Evolutionary conservation across 805 yeast genomes (phyloP), one percentile per base, ranked within the genome.

Genomic region (Starmerella floris): DNA sequence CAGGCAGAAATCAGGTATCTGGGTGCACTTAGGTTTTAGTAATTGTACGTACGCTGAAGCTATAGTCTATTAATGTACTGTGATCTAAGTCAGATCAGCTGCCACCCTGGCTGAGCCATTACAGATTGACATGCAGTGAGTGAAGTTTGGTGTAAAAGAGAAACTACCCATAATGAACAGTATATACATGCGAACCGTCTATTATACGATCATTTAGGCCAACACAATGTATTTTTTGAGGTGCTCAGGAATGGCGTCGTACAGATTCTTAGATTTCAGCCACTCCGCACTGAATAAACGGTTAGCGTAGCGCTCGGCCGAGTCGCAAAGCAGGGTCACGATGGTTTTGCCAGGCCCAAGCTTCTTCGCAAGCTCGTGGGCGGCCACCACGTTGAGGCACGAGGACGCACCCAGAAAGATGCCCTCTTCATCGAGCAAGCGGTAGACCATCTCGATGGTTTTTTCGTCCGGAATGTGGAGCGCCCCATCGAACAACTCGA

Each of bases 381-480:
- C 95, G 25, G 95, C 95, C 35, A 76, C 93, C 35, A 85, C 95
- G 56, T 87, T 87, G 56, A 87, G 67, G 15, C 91, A 91, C 35
- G 87, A 77, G 2, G 95, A 84, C 37, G 95, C 95, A 20, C 96
- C 96, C 4, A 85, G 68, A 55, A 77, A 87, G 37, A 87, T 67
- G 3, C 96, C 96, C 61, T 87, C 96, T 56, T 83, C 93, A 53
- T 85, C 85, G 51, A 87, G 66, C 37, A 87, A 66, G 52, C 83
- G 67, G 64, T 79, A 87, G 37, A 85, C 65, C 95, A 87, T 87
- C 34, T 68, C 76, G 52, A 87, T 84, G 13, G 91, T 72, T 49
- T 78, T 80, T 44, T 71, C 79, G 62, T 87, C 96, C 2, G 85
- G 74, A 40, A 87, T 74, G 51, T 73, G 70, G 38, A 82, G 62